Evolutionary conservation across 2,329 filamentous ascomycete genomes (phyloP).

Genomic region (Botrytis squamosa): DNA sequence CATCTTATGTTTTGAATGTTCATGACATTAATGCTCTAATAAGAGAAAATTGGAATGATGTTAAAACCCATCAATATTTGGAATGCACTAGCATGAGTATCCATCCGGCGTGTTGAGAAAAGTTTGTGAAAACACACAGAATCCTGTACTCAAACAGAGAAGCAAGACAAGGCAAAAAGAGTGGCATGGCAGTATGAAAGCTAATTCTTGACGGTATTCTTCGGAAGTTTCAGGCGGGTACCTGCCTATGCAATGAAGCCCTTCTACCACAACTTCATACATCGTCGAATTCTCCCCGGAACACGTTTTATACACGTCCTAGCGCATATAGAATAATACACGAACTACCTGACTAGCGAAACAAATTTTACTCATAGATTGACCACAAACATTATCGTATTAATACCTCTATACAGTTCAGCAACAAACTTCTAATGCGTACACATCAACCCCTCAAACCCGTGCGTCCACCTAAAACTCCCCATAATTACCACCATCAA

Average conservation of each 20-base stretch:
- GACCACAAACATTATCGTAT: neutral
- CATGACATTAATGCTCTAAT: neutral
- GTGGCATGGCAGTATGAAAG: neutral
- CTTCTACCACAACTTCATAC: neutral
- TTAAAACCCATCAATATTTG: neutral
- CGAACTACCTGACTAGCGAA: neutral
- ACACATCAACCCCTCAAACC: constrained; percentile 45
- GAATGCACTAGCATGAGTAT: neutral
- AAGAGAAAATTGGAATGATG: neutral
- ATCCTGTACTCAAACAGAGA: neutral
- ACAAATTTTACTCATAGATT: neutral
- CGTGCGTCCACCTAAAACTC: constrained; percentile 66
- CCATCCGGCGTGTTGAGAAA: neutral
- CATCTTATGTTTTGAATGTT: neutral
- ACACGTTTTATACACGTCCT: neutral
- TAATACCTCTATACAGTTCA: neutral
- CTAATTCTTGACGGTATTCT: neutral
- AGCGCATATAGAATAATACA: neutral
- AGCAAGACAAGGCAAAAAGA: neutral
- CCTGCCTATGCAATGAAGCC: neutral
- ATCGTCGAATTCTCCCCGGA: neutral
- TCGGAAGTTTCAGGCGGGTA: neutral
- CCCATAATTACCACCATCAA: constrained; percentile 72
- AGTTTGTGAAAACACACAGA: neutral
- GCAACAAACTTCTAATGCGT: constrained; percentile 27